Percentiles rank a stretch among this genome's conserved stretches.
Conservation (phyloP, 1,284 basidiomycete genomes). For the Heterobasidion occidentale region DNA sequence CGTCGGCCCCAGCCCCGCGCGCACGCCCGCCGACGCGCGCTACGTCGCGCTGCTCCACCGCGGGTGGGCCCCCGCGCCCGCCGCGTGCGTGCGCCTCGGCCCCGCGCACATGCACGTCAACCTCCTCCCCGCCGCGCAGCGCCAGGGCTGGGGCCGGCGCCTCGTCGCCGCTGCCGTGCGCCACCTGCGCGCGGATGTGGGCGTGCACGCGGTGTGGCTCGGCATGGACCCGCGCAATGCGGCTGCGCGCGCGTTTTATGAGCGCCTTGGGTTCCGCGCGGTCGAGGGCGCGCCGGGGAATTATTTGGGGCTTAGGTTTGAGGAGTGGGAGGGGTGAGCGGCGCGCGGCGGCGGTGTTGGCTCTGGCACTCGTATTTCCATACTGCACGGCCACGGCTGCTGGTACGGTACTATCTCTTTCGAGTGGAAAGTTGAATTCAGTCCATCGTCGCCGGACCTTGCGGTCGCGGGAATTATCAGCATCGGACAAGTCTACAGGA, state of each 20-base stretch:
- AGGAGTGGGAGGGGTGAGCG: slow-evolving; percentile 21
- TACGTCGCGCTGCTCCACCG: slow-evolving; percentile 43
- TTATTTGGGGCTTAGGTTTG: slow-evolving; percentile 41
- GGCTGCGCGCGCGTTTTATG: slow-evolving; percentile 50
- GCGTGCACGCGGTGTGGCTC: slow-evolving; percentile 35
- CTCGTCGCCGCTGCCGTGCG: slow-evolving; percentile 45
- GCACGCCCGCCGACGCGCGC: slow-evolving; percentile 38
- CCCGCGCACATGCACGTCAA: slow-evolving; percentile 65
- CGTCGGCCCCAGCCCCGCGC: slow-evolving; percentile 2
- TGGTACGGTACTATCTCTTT: too few species aligned
- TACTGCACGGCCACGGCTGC: too few species aligned
- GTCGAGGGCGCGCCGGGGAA: slow-evolving; percentile 40
- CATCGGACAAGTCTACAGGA: too few species aligned
- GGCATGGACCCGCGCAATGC: slow-evolving; percentile 53
- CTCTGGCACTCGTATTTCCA: too few species aligned
- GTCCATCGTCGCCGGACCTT: too few species aligned
- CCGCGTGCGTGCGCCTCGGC: slow-evolving; percentile 43
- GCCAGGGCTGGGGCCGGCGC: slow-evolving; percentile 54
- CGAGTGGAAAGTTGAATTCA: too few species aligned
- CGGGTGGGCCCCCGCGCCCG: slow-evolving; percentile 32
- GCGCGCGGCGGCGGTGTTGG: too few species aligned
- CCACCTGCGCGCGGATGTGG: slow-evolving; percentile 33
- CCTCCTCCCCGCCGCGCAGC: slow-evolving; percentile 50
- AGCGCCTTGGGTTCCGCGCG: slow-evolving; percentile 42
- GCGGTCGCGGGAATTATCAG: too few species aligned